Conservation (phyloP, 1,139 yeast species). For the Saccharomyces hybrid region DNA sequence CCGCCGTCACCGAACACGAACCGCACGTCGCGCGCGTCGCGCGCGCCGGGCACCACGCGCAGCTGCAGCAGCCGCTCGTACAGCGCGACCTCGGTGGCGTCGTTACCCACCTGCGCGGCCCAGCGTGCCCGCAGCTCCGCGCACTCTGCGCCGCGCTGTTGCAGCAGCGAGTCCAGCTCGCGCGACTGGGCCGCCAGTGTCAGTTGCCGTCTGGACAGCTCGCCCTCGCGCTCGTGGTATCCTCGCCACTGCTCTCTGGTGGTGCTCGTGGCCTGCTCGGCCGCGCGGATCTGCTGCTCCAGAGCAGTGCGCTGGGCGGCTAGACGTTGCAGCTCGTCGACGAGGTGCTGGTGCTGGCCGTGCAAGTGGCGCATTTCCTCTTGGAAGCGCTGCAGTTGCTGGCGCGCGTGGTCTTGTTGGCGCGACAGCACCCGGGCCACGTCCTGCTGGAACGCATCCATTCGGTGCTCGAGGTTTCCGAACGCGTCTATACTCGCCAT, state of each 20-base stretch:
- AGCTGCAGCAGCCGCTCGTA: conserved; percentile 1
- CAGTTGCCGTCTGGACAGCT: neutral
- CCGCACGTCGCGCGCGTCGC: neutral
- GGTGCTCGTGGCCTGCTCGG: neutral
- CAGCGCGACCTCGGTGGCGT: neutral
- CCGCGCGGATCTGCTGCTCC: neutral
- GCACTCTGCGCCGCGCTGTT: neutral
- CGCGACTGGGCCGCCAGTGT: neutral
- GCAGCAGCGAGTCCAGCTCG: conserved; percentile 1
- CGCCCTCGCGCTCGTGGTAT: neutral
- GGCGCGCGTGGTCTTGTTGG: neutral
- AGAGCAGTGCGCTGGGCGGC: neutral
- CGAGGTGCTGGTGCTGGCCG: neutral
- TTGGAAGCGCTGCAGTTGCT: neutral
- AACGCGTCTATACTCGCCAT: neutral
- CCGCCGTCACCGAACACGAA: neutral
- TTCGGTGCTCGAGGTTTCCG: neutral
- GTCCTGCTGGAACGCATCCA: neutral
- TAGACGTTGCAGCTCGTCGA: neutral
- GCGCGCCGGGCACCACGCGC: neutral
- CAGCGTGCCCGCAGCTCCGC: neutral
- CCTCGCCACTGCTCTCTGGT: neutral
- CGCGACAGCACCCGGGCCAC: neutral
- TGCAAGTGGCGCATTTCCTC: neutral
- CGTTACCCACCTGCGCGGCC: neutral